Percentiles rank a stretch among this genome's conserved stretches.
phyloP scores from a whole-genome alignment of 148 eudicot genomes.

The Tetragonia tetragonoides region DNA sequence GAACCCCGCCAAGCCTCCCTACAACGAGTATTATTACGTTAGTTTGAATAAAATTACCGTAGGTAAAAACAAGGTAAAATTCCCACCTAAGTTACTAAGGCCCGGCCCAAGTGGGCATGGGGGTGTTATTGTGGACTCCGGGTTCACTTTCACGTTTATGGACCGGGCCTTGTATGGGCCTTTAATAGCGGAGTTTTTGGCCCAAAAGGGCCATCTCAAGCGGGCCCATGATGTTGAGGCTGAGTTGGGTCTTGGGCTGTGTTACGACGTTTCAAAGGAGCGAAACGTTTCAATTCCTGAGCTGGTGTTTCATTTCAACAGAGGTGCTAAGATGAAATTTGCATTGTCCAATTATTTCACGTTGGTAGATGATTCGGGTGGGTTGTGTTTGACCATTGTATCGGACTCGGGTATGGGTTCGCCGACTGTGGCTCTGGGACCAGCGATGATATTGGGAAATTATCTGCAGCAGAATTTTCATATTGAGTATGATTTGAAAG shows the following conservation, averaged over 20 bases:
- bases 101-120: conserved; percentile 50
- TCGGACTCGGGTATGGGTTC: conserved; percentile 22
- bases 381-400: conserved; percentile 59
- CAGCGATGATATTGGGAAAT: conserved; percentile 66
- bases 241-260: conserved; percentile 47
- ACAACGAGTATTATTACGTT: conserved; percentile 57
- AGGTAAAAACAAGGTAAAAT: conserved; percentile 48
- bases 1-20: conserved; percentile 34
- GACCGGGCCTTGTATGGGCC: conserved; percentile 37
- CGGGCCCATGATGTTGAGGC: conserved; percentile 47
- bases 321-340: conserved; percentile 60
- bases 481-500: conserved; percentile 69
- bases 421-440: conserved; percentile 29
- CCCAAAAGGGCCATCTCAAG: conserved; percentile 47
- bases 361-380: conserved; percentile 18
- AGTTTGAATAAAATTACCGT: conserved; percentile 51
- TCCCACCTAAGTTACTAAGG: conserved; percentile 40
- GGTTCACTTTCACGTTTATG: conserved; percentile 69
- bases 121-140: conserved; percentile 72
- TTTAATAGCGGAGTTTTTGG: conserved; percentile 50
- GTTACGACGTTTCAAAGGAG: conserved; percentile 34
- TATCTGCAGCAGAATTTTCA: conserved; percentile 67
- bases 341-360: conserved; percentile 55
- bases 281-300: conserved; percentile 38
- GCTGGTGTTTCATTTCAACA: conserved; percentile 50